These are phyloP conservation scores for Dactylellina cionopaga DNA, from an alignment of 2,329 filamentous ascomycete species.

Conservation along the genomic window DNA sequence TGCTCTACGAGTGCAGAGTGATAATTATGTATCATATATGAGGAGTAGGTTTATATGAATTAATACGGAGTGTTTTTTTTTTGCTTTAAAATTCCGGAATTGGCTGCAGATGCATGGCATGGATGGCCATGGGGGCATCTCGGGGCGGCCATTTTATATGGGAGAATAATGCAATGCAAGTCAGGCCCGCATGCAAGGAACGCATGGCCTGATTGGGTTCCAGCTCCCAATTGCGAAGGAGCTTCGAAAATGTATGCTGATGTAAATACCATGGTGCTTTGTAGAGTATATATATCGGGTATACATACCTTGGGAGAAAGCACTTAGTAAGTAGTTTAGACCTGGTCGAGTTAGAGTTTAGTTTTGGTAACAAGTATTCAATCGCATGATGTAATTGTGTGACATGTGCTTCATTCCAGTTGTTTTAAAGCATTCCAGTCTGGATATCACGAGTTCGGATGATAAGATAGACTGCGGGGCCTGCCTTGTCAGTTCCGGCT, in stretches of 20 bases:
- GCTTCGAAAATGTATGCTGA: no score
- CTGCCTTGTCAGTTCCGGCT: slow-evolving; percentile 31
- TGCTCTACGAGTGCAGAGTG: no score
- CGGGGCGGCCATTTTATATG: slow-evolving; percentile 15
- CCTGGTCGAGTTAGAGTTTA: no score
- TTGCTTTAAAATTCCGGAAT: no score
- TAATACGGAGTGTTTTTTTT: no score
- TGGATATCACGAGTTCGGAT: slow-evolving; percentile 37
- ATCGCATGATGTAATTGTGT: slow-evolving; percentile 6
- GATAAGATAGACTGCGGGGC: slow-evolving; percentile 44
- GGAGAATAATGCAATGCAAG: slow-evolving; percentile 40
- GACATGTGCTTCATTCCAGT: background rate
- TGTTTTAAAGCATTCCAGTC: slow-evolving; percentile 28
- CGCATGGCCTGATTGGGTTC: slow-evolving; percentile 30
- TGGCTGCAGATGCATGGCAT: background rate
- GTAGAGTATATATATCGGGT: no score
- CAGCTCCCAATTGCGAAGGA: background rate
- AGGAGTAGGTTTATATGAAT: no score
- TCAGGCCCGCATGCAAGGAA: slow-evolving; percentile 30
- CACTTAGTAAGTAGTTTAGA: no score
- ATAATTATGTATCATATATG: no score
- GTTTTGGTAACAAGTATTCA: no score
- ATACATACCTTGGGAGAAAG: no score
- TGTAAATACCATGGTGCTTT: no score
- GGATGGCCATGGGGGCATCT: background rate